These are phyloP conservation scores for Quaeritorhiza haematococci DNA, from an alignment of 371 early-diverging fungal species.

Conservation along the genomic window DNA sequence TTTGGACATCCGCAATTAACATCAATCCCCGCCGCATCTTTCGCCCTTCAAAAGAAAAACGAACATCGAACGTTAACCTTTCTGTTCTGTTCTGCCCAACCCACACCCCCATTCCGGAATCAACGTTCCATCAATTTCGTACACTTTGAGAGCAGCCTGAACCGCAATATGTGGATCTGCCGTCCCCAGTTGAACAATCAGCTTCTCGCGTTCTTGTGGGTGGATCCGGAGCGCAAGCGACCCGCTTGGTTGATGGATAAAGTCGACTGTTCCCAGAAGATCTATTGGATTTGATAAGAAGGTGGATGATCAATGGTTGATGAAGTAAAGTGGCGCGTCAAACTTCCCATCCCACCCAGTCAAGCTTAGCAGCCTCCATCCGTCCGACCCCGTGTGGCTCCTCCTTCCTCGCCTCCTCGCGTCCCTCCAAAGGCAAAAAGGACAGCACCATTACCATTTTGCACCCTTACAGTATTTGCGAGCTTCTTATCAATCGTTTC, in stretches of 20 bases:
- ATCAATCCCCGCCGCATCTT: slow-evolving; percentile 86
- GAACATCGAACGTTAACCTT: no score
- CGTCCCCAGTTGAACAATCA: slow-evolving; percentile 57
- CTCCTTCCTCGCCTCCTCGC: no score
- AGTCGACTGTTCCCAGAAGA: slow-evolving; percentile 35
- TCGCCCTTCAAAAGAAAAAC: slow-evolving; percentile 41
- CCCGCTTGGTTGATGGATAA: slow-evolving; percentile 23
- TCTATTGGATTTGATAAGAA: slow-evolving; percentile 10
- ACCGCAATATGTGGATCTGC: slow-evolving; percentile 83
- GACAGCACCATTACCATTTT: slow-evolving; percentile 51
- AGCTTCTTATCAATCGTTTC: slow-evolving; percentile 88
- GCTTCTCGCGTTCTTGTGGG: slow-evolving; percentile 22
- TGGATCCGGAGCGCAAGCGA: slow-evolving; percentile 32
- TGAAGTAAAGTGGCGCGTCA: not conserved
- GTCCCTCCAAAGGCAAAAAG: not conserved
- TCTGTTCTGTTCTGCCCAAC: no score
- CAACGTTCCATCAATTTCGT: slow-evolving; percentile 17
- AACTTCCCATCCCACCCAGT: not conserved
- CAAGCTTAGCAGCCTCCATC: not conserved
- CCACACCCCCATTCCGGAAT: not conserved
- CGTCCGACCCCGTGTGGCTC: no score
- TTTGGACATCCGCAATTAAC: slow-evolving; percentile 98
- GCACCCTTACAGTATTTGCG: slow-evolving; percentile 68
- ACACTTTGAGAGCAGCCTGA: slow-evolving; percentile 79
- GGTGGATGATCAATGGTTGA: not conserved